These are phyloP conservation scores for Pseudogymnoascus pannorum DNA, from an alignment of 2,329 filamentous ascomycete genomes.

Conservation along the genomic window DNA sequence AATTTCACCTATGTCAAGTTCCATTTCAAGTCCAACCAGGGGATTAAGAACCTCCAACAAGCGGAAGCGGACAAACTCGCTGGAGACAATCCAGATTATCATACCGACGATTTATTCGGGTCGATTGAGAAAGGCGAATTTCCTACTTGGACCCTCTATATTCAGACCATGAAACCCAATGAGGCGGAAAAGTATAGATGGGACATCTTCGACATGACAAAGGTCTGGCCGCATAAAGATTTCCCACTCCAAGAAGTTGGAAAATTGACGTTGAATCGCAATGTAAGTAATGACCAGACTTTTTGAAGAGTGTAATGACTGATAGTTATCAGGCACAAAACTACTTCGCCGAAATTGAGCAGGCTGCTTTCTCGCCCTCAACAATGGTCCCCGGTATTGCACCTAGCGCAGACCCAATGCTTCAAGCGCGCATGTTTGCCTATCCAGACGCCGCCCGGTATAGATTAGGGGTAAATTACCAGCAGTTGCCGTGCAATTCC, in stretches of 20 bases:
- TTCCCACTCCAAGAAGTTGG: conserved; percentile 44
- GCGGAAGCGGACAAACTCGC: conserved; percentile 38
- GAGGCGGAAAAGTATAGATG: conserved; percentile 39
- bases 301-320: conserved; percentile 30
- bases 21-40: conserved; percentile 46
- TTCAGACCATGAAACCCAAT: conserved; percentile 44
- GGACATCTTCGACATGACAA: conserved; percentile 47
- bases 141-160: conserved; percentile 47
- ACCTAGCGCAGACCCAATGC: conserved; percentile 59
- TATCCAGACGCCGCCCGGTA: conserved; percentile 58
- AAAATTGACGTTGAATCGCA: conserved; percentile 40
- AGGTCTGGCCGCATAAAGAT: conserved; percentile 44
- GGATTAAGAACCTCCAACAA: conserved; percentile 44
- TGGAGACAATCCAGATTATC: conserved; percentile 38
- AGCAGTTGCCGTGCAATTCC: conserved; percentile 43
- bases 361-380: conserved; percentile 58
- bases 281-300: conserved; percentile 26
- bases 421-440: conserved; percentile 61
- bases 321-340: conserved; percentile 31
- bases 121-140: conserved; percentile 45
- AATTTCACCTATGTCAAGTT: conserved; percentile 48
- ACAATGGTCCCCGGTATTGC: conserved; percentile 60
- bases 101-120: conserved; percentile 46
- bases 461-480: conserved; percentile 49
- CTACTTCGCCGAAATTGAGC: conserved; percentile 60